Evolutionary conservation across 768 basidiomycete genomes (phyloP), one percentile per base, ranked within the genome.

Genomic region (Lentinula raphanica): DNA sequence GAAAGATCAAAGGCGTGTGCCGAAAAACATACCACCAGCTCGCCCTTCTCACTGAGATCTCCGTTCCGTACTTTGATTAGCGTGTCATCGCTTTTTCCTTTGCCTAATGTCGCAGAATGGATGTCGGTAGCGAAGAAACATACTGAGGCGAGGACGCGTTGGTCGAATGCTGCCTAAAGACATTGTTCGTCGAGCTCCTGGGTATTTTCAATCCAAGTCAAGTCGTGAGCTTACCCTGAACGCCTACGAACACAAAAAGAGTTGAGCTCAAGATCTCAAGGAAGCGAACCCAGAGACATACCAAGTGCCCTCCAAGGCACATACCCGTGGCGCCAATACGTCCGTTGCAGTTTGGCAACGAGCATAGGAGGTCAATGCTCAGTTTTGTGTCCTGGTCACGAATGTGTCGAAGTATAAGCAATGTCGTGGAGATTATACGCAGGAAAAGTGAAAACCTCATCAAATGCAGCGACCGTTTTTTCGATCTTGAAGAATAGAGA

Each of bases 51-150:
- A 4, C 75, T 79, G 58, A 98, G 69, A 58, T 92, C 89, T 1
- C 95, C 94, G 1, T 82, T 84, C 45, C 73, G 75, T 48, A 92
- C 91, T 56, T 82, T 82, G 44, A 74, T 71, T 46, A 98, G 84
- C 3, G 92, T 85, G 69, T 98, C 85, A 65, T 96, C 95, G 28
- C 80, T 83, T 65, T 87, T 85, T 6, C 91, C 89, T 66, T 86
- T 88, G 5, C 95, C 94, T 21, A 98, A 84, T 0, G 92, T 85
- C 1, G 91, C 91, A 49, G 79, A 79, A 71, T 98, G 96, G 46
- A 98, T 85, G 68, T 96, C 94, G 15, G 96, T 98, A 1, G 90
- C 93, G 67, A 98, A 98, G 76, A 92, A 98, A 73, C 94, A 97
- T 40, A 96, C 90, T 0, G 91, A 80, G 0, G 95, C 77, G 3